Base-by-base conservation (phyloP, 2,329 filamentous ascomycete species). In the Diaporthe ilicicola region DNA sequence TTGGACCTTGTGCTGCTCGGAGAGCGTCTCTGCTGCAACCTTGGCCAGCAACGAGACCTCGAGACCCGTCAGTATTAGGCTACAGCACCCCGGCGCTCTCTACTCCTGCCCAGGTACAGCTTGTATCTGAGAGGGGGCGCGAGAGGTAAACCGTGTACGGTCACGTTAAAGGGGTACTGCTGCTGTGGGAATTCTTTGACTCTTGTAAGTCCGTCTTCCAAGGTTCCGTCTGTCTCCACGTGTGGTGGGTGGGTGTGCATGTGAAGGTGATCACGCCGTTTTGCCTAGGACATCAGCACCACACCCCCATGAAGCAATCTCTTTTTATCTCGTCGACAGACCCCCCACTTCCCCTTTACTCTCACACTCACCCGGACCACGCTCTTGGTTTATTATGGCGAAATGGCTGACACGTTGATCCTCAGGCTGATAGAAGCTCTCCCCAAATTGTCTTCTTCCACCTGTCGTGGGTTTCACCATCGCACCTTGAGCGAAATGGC, bases 401-500 rank as follows among this genome's bases (percentile, higher is more conserved):
- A 22, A 69, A 83, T 84, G 81, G 81, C 84, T 84, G 82, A 85
- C 77, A 77, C 78, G 50, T 71, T 84, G 62, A 76, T 84, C 70
- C 73, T 84, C 66, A 82, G 81, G 75, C 79, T 80, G 75, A 80
- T 81, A 46, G 80, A 82, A 74, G 78, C 80, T 72, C 78, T 84
- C 48, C 80, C 82, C 67, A 78, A 77, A 75, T 77, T 83, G 24
- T 83, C 82, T 39, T 83, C 83, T 64, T 79, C 81, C 67, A 79
- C 81, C 77, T 78, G 80, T 72, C 78, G 78, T 62, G 75, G 76
- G 65, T 77, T 78, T 59, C 80, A 81, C 62, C 77, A 75, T 56
- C 80, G 76, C 55, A 81, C 81, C 17, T 77, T 83, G 56, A 76
- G 78, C 76, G 81, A 85, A 69, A 87, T 87, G 85, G 81, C 82